phyloP scores from a whole-genome alignment of 805 yeast species.

The Jamesozyma jinghongensis region DNA sequence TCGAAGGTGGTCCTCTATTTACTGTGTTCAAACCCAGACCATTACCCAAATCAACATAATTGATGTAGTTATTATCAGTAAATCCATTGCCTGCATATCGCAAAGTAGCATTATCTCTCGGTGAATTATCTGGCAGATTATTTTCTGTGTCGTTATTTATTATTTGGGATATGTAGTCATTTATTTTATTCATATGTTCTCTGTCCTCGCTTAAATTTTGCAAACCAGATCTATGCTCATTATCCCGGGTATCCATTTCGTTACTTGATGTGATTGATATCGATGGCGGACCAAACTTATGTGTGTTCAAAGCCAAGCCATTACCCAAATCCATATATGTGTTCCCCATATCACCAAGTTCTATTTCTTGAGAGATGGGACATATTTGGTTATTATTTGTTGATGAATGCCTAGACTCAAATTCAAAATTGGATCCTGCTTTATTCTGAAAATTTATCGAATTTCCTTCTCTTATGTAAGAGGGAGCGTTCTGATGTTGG shows the following conservation, averaged over 20 bases:
- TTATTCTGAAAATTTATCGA: too few relatives aligned
- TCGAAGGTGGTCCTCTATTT: conserved; percentile 32
- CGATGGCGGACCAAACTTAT: conserved; percentile 34
- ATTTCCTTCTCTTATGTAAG: too few relatives aligned
- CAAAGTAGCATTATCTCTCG: too few relatives aligned
- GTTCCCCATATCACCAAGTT: conserved; percentile 1
- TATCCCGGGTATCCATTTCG: conserved; percentile 8
- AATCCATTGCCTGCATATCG: too few relatives aligned
- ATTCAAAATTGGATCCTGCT: too few relatives aligned
- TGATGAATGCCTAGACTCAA: not conserved
- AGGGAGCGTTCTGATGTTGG: too few relatives aligned
- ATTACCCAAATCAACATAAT: conserved; percentile 23
- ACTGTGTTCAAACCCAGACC: conserved; percentile 29
- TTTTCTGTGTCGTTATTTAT: conserved; percentile 13
- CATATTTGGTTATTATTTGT: conserved; percentile 3
- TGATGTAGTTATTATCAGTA: not conserved
- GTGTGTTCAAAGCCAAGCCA: conserved; percentile 30
- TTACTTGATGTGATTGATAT: conserved; percentile 29
- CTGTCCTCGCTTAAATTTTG: conserved; percentile 9
- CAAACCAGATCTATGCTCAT: conserved; percentile 1
- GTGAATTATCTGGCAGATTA: not conserved
- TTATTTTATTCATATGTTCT: conserved; percentile 14
- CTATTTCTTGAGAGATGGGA: not conserved
- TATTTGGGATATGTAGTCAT: conserved; percentile 24
- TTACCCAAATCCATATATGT: conserved; percentile 28